Conservation (phyloP, 495 filamentous ascomycete species). For the Tuber umbilicatum region DNA sequence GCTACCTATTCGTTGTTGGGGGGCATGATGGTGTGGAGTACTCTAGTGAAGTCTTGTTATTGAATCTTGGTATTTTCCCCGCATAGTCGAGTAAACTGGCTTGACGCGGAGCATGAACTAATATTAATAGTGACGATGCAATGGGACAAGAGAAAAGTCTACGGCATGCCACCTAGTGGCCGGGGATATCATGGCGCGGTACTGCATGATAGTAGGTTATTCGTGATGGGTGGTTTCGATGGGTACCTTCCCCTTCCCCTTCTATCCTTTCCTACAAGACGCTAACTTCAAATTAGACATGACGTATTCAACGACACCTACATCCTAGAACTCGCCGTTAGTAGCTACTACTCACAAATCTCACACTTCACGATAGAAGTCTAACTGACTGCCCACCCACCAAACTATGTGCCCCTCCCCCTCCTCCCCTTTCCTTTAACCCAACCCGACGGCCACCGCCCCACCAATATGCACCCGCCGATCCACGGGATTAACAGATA, state of each 20-base stretch:
- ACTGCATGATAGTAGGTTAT: constrained; percentile 54
- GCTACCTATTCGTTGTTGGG: constrained; percentile 60
- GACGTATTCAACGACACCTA: constrained; percentile 60
- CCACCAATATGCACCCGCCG: not conserved
- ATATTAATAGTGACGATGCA: constrained; percentile 53
- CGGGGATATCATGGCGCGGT: constrained; percentile 60
- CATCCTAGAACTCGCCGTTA: constrained; percentile 58
- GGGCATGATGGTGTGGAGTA: constrained; percentile 64
- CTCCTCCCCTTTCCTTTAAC: too few species aligned
- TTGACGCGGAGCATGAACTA: constrained; percentile 9
- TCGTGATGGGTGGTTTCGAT: constrained; percentile 60
- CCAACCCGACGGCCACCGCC: not conserved
- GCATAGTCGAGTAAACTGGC: not conserved
- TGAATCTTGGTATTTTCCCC: constrained; percentile 49
- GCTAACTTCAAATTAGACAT: constrained; percentile 42
- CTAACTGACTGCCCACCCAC: constrained; percentile 38
- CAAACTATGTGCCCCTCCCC: not conserved
- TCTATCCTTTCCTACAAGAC: constrained; percentile 1
- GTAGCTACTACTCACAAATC: constrained; percentile 63
- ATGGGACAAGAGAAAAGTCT: constrained; percentile 58
- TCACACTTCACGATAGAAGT: constrained; percentile 62
- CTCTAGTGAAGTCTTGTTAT: constrained; percentile 56
- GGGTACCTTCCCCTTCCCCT: constrained; percentile 39
- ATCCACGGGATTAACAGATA: not conserved
- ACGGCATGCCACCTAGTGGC: constrained; percentile 56